Percentiles rank a stretch among this genome's conserved stretches.
Conservation (phyloP, 768 basidiomycete species). For the Phaffia australis region DNA sequence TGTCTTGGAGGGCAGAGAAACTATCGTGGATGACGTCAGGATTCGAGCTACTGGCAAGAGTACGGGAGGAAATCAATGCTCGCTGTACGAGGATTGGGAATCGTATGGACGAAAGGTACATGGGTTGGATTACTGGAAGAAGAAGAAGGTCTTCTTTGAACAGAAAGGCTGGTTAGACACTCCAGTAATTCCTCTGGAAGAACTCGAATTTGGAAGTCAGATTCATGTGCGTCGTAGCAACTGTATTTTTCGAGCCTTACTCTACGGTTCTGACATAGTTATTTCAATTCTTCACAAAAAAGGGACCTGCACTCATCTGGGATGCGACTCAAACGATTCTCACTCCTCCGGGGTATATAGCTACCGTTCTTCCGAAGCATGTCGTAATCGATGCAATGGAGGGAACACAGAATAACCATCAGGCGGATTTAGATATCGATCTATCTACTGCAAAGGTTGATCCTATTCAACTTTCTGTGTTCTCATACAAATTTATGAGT, state of each 20-base stretch:
- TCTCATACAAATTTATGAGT: conserved; percentile 28
- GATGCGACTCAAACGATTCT: conserved; percentile 8
- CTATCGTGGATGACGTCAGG: conserved; percentile 27
- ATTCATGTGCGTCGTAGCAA: too few relatives aligned
- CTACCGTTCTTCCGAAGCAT: conserved; percentile 21
- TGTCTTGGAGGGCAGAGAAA: conserved; percentile 19
- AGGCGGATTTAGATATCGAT: not conserved
- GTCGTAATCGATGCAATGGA: conserved; percentile 13
- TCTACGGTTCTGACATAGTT: too few relatives aligned
- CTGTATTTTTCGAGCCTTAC: too few relatives aligned
- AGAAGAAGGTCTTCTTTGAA: too few relatives aligned
- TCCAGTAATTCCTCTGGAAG: too few relatives aligned
- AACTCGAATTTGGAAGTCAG: too few relatives aligned
- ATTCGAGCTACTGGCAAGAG: conserved; percentile 29
- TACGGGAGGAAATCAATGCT: too few relatives aligned
- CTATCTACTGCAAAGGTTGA: conserved; percentile 9
- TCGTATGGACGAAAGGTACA: too few relatives aligned
- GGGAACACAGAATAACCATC: not conserved
- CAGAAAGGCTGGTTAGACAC: too few relatives aligned
- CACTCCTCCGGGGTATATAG: not conserved
- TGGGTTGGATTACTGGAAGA: too few relatives aligned
- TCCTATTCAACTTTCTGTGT: conserved; percentile 28
- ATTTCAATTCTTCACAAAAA: too few relatives aligned
- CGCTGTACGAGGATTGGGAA: too few relatives aligned
- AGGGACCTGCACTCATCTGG: conserved; percentile 8